phyloP scores from a whole-genome alignment of 208 protist species.

The Wallacemonas collosoma region DNA sequence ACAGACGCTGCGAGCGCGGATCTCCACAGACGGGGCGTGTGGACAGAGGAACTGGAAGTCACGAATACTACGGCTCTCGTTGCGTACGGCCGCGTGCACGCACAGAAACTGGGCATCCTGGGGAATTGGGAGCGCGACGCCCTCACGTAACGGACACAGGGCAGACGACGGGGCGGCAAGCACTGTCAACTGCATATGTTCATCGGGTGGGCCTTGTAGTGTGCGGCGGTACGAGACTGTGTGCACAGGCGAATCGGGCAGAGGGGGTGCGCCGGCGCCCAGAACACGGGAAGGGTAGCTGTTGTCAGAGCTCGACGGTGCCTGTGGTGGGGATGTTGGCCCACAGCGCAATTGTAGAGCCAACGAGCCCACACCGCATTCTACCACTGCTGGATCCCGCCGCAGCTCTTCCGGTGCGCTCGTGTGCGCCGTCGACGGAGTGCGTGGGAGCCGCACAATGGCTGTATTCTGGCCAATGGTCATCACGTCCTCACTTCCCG shows the following conservation, averaged over 20 bases:
- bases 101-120: not conserved
- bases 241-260: not conserved
- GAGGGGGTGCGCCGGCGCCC: not conserved
- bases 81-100: constrained; percentile 11
- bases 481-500: not conserved
- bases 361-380: constrained; percentile 12
- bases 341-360: not conserved
- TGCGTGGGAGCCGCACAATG: constrained; percentile 26
- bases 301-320: no score
- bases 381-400: not conserved
- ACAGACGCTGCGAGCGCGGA: constrained; percentile 20
- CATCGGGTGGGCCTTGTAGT: constrained; percentile 11
- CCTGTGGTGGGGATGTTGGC: not conserved
- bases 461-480: not conserved
- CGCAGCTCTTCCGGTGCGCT: not conserved
- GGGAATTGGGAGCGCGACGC: not conserved
- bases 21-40: constrained; percentile 24
- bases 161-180: not conserved
- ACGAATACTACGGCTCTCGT: constrained; percentile 1
- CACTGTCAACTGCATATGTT: not conserved
- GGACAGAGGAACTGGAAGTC: constrained; percentile 16
- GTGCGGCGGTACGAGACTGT: not conserved
- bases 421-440: constrained; percentile 4
- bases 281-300: no score
- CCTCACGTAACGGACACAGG: not conserved